Evolutionary conservation across 345 rosid genomes (phyloP).

Genomic region (Adansonia digitata): DNA sequence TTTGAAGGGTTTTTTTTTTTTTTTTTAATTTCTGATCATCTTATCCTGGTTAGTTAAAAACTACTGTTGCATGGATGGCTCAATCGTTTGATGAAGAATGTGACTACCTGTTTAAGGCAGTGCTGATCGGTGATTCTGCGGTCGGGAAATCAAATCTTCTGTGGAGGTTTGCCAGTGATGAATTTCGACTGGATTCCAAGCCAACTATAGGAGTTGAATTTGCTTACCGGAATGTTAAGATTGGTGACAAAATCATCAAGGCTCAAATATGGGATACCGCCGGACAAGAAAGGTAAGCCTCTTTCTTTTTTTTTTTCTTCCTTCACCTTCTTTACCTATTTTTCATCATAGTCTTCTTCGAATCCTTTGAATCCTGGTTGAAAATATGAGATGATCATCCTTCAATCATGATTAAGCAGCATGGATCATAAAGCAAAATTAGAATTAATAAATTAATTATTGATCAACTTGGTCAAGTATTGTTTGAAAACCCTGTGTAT

Average conservation of each 20-base stretch:
- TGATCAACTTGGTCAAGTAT: not conserved
- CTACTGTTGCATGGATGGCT: constrained; percentile 10
- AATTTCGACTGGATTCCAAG: constrained; percentile 77
- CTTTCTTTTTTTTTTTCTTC: not conserved
- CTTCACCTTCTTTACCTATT: too few species aligned
- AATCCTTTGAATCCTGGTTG: not conserved
- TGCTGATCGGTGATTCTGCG: constrained; percentile 70
- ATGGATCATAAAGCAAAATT: not conserved
- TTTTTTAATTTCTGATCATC: too few species aligned
- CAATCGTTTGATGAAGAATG: constrained; percentile 72
- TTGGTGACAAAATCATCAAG: constrained; percentile 67
- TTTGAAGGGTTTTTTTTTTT: not conserved
- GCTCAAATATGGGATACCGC: constrained; percentile 96
- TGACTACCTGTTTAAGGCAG: constrained; percentile 81
- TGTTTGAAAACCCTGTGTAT: not conserved
- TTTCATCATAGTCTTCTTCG: not conserved
- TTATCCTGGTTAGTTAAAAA: too few species aligned
- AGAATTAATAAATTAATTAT: not conserved
- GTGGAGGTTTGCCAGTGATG: constrained; percentile 63
- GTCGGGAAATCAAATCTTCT: constrained; percentile 85
- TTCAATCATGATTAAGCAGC: not conserved
- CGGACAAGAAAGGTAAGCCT: constrained; percentile 73
- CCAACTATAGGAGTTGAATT: constrained; percentile 91
- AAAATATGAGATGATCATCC: not conserved
- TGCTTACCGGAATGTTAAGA: constrained; percentile 60